Percentiles rank a stretch among this genome's conserved stretches.
Conservation (phyloP, 1,284 basidiomycete genomes). For the Kwoniella shivajii region DNA sequence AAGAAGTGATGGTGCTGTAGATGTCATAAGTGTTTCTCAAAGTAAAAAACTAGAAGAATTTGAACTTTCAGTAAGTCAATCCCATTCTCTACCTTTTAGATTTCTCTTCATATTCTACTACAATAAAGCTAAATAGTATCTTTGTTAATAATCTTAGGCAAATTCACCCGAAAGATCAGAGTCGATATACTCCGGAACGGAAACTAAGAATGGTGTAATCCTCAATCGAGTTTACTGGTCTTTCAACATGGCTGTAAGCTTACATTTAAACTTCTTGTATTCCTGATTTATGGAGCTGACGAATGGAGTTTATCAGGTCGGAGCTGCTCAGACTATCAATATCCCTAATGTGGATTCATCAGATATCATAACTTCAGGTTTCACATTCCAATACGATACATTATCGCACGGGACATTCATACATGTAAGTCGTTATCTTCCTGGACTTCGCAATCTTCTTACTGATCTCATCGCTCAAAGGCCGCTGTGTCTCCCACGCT, state of each 20-base stretch:
- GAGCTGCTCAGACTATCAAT: slow-evolving; percentile 21
- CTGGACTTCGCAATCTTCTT: slow-evolving; percentile 9
- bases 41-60: slow-evolving; percentile 62
- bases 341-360: slow-evolving; percentile 13
- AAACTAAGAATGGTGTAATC: slow-evolving; percentile 19
- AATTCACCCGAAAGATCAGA: slow-evolving; percentile 36
- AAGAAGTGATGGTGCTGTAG: slow-evolving; percentile 61
- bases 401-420: slow-evolving; percentile 69
- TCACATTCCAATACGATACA: slow-evolving; percentile 73
- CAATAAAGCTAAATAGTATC: too few species aligned
- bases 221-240: slow-evolving; percentile 77
- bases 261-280: neutral
- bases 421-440: slow-evolving; percentile 59
- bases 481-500: slow-evolving; percentile 25
- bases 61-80: slow-evolving; percentile 60
- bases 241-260: slow-evolving; percentile 60
- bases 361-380: slow-evolving; percentile 56
- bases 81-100: neutral
- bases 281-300: too few species aligned
- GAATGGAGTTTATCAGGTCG: slow-evolving; percentile 24
- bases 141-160: slow-evolving; percentile 25
- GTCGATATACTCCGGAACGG: slow-evolving; percentile 59
- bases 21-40: slow-evolving; percentile 60
- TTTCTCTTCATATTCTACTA: too few species aligned
- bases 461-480: slow-evolving; percentile 16